Base-by-base conservation (phyloP, 2,329 filamentous ascomycete genomes). In the Lizonia empirigonia region DNA sequence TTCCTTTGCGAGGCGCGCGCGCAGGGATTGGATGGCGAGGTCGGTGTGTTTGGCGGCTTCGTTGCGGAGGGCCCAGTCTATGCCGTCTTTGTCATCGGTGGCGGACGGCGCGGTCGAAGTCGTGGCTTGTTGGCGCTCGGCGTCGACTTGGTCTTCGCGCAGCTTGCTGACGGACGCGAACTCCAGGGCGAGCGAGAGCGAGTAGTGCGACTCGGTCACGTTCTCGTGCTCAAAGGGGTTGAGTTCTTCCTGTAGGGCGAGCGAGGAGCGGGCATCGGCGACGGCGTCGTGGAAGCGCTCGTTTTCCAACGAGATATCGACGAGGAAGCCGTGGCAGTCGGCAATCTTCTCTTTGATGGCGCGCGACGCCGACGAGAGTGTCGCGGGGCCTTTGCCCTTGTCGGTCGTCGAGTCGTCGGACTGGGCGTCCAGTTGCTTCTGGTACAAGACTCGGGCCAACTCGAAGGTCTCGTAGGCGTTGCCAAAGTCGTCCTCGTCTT, bases 231-330 rank as follows among this genome's bases (percentile, higher is more conserved):
- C 90, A 40, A 87, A 81, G 0, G 90, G 82, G 69, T 90, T 91
- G 2, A 97, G 81, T 41, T 88, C 82, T 62, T 89, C 77, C 75
- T 95, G 95, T 65, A 95, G 84, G 32, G 83, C 83, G 39, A 97
- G 83, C 1, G 91, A 86, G 12, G 87, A 84, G 62, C 85, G 86
- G 44, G 90, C 85, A 74, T 99, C 94, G 37, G 85, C 82, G 44
- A 96, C 89, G n/a, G 94, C 93, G 60, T 90, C 87, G 33, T 84
- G 81, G 69, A 96, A 99, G 78, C 89, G 87, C 76, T 97, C 94
- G 62, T 94, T 96, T 77, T 99, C 94, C 22, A 99, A 80, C n/a
- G 89, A 95, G 56, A 99, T 97, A 75, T 99, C 94, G 8, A 92
- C 90, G 56, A 97, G 88, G 48, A 96, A 83, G 70, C 97, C 92